Evolutionary conservation across 2,329 filamentous ascomycete species (phyloP), one percentile per base, ranked within the genome.

Genomic region (Botrytis cinerea): DNA sequence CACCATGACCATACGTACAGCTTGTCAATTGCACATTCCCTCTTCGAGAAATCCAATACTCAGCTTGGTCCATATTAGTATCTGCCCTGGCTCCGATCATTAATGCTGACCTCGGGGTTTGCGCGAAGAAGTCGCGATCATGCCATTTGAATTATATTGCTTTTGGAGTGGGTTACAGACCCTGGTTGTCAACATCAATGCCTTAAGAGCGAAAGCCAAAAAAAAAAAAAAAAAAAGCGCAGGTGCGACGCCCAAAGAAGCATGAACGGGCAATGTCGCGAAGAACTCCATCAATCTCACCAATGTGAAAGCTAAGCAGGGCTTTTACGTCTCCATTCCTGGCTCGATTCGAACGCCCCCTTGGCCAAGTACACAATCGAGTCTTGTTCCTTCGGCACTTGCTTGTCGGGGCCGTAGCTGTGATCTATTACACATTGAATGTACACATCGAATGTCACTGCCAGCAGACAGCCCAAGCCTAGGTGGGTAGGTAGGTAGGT

Each of bases 211-310:
- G n/a, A 28, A 18, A 57, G 48, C 18, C 18, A 32, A 16, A 28
- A n/a, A n/a, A n/a, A n/a, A n/a, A n/a, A n/a, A n/a, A n/a, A n/a
- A n/a, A n/a, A n/a, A 51, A 35, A n/a, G 25, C 12, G 22, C 18
- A 46, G 63, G 43, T n/a, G 28, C 64, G 64, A 51, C 45, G 38
- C 18, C 18, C 25, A 28, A n/a, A 71, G 43, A 59, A 75, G 75
- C 75, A 76, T 76, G 28, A 74, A 71, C 46, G 40, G 72, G 70
- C 64, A 75, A 74, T 75, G 75, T 76, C 73, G 72, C 60, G 38
- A 71, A 71, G 10, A 51, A 64, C 63, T 71, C 38, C 25, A 64
- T 32, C 59, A 64, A 71, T 71, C 22, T 18, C 51, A 71, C 32
- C 60, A 28, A 43, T 63, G 20, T 43, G 60, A 63, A 28, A 28